These are phyloP conservation scores for Phytophthora pisi DNA, from an alignment of 352 stramenopile species.

Conservation along the genomic window DNA sequence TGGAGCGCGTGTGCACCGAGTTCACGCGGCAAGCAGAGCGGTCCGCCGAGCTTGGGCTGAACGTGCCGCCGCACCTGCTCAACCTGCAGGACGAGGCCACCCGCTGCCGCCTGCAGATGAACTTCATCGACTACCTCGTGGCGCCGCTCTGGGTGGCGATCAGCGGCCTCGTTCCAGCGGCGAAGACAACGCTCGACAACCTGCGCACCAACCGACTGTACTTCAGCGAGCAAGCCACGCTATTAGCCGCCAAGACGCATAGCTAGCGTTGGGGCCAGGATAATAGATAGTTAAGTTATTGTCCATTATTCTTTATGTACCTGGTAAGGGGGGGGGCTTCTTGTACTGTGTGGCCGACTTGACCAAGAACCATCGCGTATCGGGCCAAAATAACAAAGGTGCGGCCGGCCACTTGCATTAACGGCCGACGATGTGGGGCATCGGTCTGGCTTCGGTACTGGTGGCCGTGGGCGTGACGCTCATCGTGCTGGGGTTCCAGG, in stretches of 20 bases:
- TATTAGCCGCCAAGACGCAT: slow-evolving; percentile 47
- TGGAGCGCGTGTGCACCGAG: slow-evolving; percentile 75
- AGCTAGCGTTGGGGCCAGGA: slow-evolving; percentile 11
- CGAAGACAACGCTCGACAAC: slow-evolving; percentile 52
- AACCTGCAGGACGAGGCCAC: slow-evolving; percentile 74
- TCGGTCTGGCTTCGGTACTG: slow-evolving; percentile 28
- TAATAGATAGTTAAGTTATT: slow-evolving; percentile 26
- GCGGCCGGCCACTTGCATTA: background rate
- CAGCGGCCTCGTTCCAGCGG: slow-evolving; percentile 58
- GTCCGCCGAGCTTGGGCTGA: slow-evolving; percentile 60
- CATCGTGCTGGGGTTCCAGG: slow-evolving; percentile 33
- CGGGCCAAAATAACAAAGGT: background rate
- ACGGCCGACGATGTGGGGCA: slow-evolving; percentile 24
- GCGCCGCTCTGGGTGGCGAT: slow-evolving; percentile 74
- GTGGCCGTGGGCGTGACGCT: slow-evolving; percentile 28
- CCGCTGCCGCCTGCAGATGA: slow-evolving; percentile 74
- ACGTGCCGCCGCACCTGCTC: slow-evolving; percentile 74
- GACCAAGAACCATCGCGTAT: background rate
- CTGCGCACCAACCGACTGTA: slow-evolving; percentile 67
- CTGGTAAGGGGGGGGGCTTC: background rate
- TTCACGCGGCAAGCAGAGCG: slow-evolving; percentile 77
- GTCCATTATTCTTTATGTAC: background rate
- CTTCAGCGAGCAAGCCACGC: slow-evolving; percentile 64
- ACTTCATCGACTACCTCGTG: slow-evolving; percentile 89
- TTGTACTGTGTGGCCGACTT: background rate